A percentile compares a stretch with the other conserved stretches of the same genome.
Conservation (phyloP, 129 eudicot species). For the Lonicera japonica region DNA sequence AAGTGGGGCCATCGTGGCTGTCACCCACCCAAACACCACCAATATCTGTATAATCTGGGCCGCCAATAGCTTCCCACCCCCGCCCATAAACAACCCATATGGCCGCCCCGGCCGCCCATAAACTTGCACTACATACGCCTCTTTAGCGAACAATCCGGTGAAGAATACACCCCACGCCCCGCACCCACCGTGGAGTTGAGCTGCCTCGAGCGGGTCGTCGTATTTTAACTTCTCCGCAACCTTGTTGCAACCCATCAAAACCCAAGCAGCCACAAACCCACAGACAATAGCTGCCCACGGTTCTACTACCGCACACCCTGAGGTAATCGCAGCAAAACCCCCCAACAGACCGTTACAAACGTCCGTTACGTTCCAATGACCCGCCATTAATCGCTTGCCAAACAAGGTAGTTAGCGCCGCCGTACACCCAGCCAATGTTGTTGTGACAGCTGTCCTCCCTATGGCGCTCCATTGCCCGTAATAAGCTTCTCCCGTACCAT, state of each 20-base stretch:
- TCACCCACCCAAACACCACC: constrained; percentile 59
- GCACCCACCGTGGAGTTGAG: constrained; percentile 66
- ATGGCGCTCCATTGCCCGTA: constrained; percentile 72
- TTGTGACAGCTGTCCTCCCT: constrained; percentile 72
- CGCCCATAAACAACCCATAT: constrained; percentile 62
- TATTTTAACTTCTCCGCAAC: constrained; percentile 45
- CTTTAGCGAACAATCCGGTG: constrained; percentile 51
- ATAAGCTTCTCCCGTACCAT: constrained; percentile 12
- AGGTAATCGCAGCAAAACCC: constrained; percentile 70
- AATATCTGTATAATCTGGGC: constrained; percentile 52
- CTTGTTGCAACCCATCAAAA: constrained; percentile 46
- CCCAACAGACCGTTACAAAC: constrained; percentile 68
- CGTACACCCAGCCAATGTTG: constrained; percentile 68
- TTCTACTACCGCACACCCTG: constrained; percentile 65
- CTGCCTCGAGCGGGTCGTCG: constrained; percentile 71
- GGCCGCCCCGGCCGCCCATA: constrained; percentile 47
- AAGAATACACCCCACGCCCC: constrained; percentile 69
- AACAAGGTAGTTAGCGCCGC: constrained; percentile 61
- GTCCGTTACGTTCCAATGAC: constrained; percentile 65
- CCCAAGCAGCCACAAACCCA: constrained; percentile 73
- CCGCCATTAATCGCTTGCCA: constrained; percentile 48
- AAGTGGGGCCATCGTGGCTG: constrained; percentile 57
- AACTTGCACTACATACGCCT: constrained; percentile 44
- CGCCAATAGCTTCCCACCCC: constrained; percentile 50
- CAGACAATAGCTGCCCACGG: constrained; percentile 74